Evolutionary conservation across 768 basidiomycete species (phyloP).

Genomic region (Ramaria sp.): DNA sequence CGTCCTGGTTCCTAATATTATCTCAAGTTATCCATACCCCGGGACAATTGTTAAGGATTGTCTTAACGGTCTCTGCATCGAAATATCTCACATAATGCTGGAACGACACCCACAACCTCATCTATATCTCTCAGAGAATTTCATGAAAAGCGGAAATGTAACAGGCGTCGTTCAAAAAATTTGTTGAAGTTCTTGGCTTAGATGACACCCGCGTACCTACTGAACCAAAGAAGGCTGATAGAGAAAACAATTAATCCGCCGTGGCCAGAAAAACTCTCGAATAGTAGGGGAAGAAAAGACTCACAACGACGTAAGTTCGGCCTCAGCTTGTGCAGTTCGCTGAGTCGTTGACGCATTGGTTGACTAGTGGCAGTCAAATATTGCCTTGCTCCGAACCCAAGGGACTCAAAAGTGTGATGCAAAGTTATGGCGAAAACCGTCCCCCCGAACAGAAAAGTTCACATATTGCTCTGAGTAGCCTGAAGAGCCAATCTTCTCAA

Average conservation of each 20-base stretch:
- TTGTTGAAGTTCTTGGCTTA: conserved; percentile 57
- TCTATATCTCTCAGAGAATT: conserved; percentile 39
- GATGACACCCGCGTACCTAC: conserved; percentile 38
- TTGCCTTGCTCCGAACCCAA: conserved; percentile 45
- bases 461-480: conserved; percentile 51
- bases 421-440: conserved; percentile 48
- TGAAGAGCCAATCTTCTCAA: too few relatives aligned
- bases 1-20: too few relatives aligned
- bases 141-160: conserved; percentile 33
- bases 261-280: neutral
- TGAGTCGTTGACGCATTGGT: conserved; percentile 35
- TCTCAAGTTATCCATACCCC: too few relatives aligned
- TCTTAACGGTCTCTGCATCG: too few relatives aligned
- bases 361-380: conserved; percentile 48
- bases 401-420: conserved; percentile 48
- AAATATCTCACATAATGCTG: conserved; percentile 47
- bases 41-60: too few relatives aligned
- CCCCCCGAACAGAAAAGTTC: conserved; percentile 27
- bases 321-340: conserved; percentile 41
- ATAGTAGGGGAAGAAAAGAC: conserved; percentile 14
- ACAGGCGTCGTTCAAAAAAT: conserved; percentile 41
- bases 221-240: conserved; percentile 36
- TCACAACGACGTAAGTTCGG: conserved; percentile 38
- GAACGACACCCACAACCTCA: conserved; percentile 34
- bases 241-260: neutral